Conservation (phyloP, 768 basidiomycete genomes). For the Agaricus subrufescens region DNA sequence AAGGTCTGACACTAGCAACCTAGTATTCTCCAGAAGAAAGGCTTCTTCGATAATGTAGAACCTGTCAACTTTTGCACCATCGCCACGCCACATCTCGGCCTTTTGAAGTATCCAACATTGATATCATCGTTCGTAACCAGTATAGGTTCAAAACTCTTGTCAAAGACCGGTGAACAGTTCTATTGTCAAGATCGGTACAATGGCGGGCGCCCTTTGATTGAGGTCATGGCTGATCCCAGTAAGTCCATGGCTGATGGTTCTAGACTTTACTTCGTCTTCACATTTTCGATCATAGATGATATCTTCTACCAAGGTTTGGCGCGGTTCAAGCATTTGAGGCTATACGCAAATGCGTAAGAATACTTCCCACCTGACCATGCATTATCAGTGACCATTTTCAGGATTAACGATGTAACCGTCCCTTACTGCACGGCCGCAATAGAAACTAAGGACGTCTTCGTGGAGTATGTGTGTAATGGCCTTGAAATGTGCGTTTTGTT, state of each 20-base stretch:
- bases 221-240: constrained; percentile 81
- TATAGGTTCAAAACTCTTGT: constrained; percentile 67
- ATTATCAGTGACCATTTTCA: constrained; percentile 17
- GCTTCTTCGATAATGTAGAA: constrained; percentile 65
- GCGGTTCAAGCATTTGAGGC: constrained; percentile 60
- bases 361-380: not conserved
- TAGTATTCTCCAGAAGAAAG: constrained; percentile 60
- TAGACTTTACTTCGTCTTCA: not conserved
- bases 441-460: constrained; percentile 63
- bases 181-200: constrained; percentile 73
- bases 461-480: constrained; percentile 48
- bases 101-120: constrained; percentile 58
- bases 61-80: constrained; percentile 83
- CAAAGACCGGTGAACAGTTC: constrained; percentile 78
- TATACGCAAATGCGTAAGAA: constrained; percentile 79
- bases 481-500: constrained; percentile 49
- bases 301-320: constrained; percentile 73
- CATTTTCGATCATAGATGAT: constrained; percentile 37
- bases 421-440: constrained; percentile 79
- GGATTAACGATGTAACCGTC: constrained; percentile 74
- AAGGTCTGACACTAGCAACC: not conserved
- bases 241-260: constrained; percentile 13
- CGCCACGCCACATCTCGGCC: constrained; percentile 80
- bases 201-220: constrained; percentile 60
- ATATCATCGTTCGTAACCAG: constrained; percentile 46